These are phyloP conservation scores for Selaginella moellendorffii DNA, from an alignment of 75 land plant genomes.

Conservation along the genomic window DNA sequence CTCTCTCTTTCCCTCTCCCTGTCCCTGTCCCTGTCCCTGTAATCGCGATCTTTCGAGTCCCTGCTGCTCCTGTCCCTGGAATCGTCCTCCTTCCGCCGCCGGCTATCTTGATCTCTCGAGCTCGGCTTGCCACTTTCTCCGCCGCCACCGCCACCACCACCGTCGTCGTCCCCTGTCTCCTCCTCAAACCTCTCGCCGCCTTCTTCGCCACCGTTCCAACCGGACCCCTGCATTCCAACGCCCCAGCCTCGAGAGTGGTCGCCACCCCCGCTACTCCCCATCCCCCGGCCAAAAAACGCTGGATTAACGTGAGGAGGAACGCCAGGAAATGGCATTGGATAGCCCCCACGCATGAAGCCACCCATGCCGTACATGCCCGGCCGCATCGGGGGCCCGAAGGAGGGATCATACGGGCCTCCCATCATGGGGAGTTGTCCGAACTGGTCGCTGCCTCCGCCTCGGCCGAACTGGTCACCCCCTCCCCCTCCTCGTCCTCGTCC, in stretches of 20 bases:
- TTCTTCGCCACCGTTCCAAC: background rate
- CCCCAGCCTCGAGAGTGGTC: no score
- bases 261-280: conserved; percentile 9
- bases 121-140: no score
- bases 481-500: conserved; percentile 12
- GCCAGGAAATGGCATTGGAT: conserved; percentile 30
- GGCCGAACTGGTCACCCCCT: no score
- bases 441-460: background rate
- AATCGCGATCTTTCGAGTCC: no score
- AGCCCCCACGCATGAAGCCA: background rate
- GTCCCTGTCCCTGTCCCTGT: background rate
- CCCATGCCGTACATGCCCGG: background rate
- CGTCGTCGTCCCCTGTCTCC: background rate
- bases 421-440: background rate
- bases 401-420: conserved; percentile 27
- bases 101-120: background rate
- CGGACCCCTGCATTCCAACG: no score
- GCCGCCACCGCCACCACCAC: no score
- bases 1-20: background rate
- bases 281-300: conserved; percentile 69
- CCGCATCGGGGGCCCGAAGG: background rate
- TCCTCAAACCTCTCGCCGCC: background rate
- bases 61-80: no score
- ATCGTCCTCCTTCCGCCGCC: background rate
- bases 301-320: conserved; percentile 91